phyloP scores from a whole-genome alignment of 2,329 filamentous ascomycete genomes.

The Penicillium sp. region DNA sequence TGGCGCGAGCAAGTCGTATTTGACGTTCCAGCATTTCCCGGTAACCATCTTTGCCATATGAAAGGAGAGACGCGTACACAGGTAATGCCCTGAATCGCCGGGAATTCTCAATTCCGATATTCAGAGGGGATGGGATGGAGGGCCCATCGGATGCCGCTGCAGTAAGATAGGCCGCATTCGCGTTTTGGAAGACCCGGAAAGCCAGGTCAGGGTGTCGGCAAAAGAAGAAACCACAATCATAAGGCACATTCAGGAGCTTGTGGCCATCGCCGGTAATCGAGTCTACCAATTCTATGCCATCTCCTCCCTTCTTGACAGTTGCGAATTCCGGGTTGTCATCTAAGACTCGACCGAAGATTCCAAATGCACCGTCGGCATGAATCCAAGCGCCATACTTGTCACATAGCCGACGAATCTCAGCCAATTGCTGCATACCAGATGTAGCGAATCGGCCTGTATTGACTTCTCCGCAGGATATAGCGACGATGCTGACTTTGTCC shows the following conservation, averaged over 20 bases:
- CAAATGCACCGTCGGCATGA: conserved; percentile 89
- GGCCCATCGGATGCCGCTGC: conserved; percentile 34
- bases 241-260: conserved; percentile 92
- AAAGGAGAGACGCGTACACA: conserved; percentile 74
- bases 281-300: conserved; percentile 76
- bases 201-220: conserved; percentile 62
- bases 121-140: conserved; percentile 73
- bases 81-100: conserved; percentile 88
- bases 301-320: conserved; percentile 49
- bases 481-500: conserved; percentile 69
- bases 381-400: conserved; percentile 77
- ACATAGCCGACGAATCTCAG: conserved; percentile 64
- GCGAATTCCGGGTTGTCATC: conserved; percentile 57
- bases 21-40: conserved; percentile 68
- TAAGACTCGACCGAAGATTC: conserved; percentile 72
- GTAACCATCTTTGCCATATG: conserved; percentile 70
- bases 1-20: conserved; percentile 65
- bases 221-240: conserved; percentile 89
- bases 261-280: conserved; percentile 85
- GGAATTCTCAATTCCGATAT: conserved; percentile 87
- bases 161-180: conserved; percentile 77
- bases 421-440: conserved; percentile 56
- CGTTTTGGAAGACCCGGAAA: conserved; percentile 70
- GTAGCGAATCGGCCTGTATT: conserved; percentile 83
- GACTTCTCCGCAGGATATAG: conserved; percentile 81